These are phyloP conservation scores for Candida vartiovaarae DNA, from an alignment of 805 yeast genomes.

Conservation along the genomic window DNA sequence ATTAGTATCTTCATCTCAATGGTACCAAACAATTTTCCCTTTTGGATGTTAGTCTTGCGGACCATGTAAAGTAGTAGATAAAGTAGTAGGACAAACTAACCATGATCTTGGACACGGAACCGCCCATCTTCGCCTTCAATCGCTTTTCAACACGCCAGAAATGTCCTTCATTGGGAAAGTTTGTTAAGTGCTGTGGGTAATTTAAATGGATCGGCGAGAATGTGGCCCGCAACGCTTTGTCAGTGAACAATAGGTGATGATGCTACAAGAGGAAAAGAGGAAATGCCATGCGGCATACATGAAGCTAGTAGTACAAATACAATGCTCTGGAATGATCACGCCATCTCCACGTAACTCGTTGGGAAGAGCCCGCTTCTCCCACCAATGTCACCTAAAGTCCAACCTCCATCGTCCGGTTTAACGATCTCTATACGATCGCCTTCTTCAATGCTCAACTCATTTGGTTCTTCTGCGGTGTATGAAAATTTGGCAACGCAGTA, in stretches of 20 bases:
- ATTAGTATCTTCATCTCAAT: slow-evolving; percentile 63
- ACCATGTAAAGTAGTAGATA: background rate
- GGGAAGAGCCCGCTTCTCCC: slow-evolving; percentile 72
- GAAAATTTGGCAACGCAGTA: slow-evolving; percentile 21
- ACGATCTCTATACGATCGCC: slow-evolving; percentile 72
- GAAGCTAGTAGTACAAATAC: too few species aligned
- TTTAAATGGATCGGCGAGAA: too few species aligned
- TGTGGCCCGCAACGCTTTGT: too few species aligned
- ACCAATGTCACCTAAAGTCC: slow-evolving; percentile 86
- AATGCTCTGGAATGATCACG: background rate
- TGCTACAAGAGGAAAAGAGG: too few species aligned
- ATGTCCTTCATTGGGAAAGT: too few species aligned
- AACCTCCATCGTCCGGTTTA: slow-evolving; percentile 78
- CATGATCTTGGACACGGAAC: slow-evolving; percentile 26
- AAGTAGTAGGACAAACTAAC: slow-evolving; percentile 11
- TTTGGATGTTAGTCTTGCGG: background rate
- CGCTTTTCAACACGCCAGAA: too few species aligned
- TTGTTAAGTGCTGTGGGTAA: too few species aligned
- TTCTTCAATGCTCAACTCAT: slow-evolving; percentile 62
- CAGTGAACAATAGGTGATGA: too few species aligned
- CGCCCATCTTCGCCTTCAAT: slow-evolving; percentile 24
- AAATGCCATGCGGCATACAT: too few species aligned
- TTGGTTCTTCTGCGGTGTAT: slow-evolving; percentile 44
- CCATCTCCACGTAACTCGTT: slow-evolving; percentile 45
- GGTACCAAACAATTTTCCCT: slow-evolving; percentile 44